Evolutionary conservation across 208 protist genomes (phyloP).

Genomic region (Eutreptiella sp.): DNA sequence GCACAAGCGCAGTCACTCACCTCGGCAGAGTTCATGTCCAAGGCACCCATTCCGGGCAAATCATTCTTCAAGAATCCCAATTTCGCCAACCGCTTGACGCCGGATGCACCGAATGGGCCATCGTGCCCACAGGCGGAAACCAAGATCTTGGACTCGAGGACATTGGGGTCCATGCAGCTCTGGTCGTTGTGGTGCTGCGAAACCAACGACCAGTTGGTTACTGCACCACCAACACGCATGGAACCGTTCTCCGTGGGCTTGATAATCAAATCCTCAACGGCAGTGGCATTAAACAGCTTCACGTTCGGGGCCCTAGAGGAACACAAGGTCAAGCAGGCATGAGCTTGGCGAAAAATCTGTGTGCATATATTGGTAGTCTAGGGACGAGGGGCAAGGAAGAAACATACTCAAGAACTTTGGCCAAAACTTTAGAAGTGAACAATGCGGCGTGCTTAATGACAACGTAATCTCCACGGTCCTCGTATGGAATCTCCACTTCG

Average conservation of each 20-base stretch:
- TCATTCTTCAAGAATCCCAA: conserved; percentile 17
- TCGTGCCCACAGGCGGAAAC: conserved; percentile 31
- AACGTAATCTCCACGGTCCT: conserved; percentile 28
- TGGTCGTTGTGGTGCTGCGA: conserved; percentile 30
- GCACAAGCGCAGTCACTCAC: too few species aligned
- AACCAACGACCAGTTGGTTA: conserved; percentile 34
- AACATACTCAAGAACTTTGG: background rate
- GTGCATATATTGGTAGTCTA: background rate
- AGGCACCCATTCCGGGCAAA: conserved; percentile 22
- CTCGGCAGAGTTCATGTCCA: conserved; percentile 29
- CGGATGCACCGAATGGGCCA: conserved; percentile 25
- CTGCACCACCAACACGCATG: conserved; percentile 19
- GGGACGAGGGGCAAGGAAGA: background rate
- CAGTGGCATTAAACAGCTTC: conserved; percentile 36
- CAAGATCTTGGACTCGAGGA: conserved; percentile 33
- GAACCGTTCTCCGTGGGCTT: conserved; percentile 6
- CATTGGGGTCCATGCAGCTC: conserved; percentile 36
- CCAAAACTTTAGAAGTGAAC: conserved; percentile 28
- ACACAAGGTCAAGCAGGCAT: conserved; percentile 1
- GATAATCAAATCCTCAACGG: conserved; percentile 34
- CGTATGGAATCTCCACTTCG: conserved; percentile 32
- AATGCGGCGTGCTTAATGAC: conserved; percentile 35
- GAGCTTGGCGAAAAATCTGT: background rate
- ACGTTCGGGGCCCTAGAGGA: conserved; percentile 26
- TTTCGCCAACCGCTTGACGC: conserved; percentile 23